These are phyloP conservation scores for Epicoccum nigrum DNA, from an alignment of 2,329 filamentous ascomycete genomes.

Conservation along the genomic window DNA sequence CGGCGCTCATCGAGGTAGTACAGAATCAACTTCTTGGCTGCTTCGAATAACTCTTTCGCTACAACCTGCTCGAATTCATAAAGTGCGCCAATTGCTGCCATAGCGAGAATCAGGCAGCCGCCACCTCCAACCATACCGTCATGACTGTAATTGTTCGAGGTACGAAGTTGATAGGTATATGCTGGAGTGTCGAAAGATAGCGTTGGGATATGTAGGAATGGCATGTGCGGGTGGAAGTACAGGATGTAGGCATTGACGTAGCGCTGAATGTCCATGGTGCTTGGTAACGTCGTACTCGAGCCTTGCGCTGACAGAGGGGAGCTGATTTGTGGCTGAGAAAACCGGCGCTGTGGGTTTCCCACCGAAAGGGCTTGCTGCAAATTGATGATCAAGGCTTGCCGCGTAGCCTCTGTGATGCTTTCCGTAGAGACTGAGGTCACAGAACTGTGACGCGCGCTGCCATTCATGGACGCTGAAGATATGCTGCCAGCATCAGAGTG, in stretches of 20 bases:
- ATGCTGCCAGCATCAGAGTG: constrained; percentile 69
- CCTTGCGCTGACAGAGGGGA: constrained; percentile 54
- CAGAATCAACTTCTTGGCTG: constrained; percentile 94
- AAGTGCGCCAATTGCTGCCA: constrained; percentile 84
- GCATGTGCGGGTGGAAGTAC: constrained; percentile 91
- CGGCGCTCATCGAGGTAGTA: constrained; percentile 89
- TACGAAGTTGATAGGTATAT: constrained; percentile 65
- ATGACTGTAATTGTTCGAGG: constrained; percentile 60
- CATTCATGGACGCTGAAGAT: constrained; percentile 72
- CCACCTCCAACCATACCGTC: constrained; percentile 72
- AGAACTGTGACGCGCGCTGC: constrained; percentile 67
- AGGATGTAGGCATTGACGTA: constrained; percentile 89
- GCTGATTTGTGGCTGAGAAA: constrained; percentile 63
- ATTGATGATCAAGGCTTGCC: constrained; percentile 66
- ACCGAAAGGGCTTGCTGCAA: constrained; percentile 65
- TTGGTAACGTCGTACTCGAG: constrained; percentile 69
- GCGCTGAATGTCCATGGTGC: constrained; percentile 83
- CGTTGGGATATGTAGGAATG: constrained; percentile 92
- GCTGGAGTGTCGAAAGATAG: constrained; percentile 85
- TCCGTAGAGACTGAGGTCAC: constrained; percentile 67
- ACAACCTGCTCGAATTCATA: constrained; percentile 84
- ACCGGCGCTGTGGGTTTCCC: constrained; percentile 60
- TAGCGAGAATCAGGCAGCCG: constrained; percentile 84
- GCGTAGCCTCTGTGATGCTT: constrained; percentile 69
- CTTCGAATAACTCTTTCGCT: constrained; percentile 86